Conservation (phyloP, 2,329 filamentous ascomycete species). For the Xylariaceae sp. region DNA sequence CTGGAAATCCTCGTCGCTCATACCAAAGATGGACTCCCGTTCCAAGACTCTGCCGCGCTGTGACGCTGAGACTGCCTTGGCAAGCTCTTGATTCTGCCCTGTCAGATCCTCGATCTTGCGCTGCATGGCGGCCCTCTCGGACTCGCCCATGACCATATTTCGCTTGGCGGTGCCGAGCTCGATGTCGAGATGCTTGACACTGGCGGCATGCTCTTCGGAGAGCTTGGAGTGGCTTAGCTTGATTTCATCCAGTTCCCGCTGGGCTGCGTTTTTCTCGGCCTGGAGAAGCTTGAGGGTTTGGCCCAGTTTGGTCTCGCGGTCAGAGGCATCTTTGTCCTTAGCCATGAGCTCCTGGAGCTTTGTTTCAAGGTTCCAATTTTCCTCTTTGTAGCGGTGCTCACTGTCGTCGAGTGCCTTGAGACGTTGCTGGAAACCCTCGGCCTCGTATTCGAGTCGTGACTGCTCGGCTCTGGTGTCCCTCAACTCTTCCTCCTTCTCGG, state of each 20-base stretch:
- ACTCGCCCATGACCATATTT: constrained; percentile 73
- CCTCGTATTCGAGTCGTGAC: constrained; percentile 77
- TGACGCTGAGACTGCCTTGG: constrained; percentile 70
- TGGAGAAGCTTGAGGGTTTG: constrained; percentile 68
- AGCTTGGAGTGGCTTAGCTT: constrained; percentile 77
- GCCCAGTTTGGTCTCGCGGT: constrained; percentile 78
- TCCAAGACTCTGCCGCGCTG: constrained; percentile 67
- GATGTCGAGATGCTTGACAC: constrained; percentile 81
- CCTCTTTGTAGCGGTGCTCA: constrained; percentile 94
- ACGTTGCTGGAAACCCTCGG: constrained; percentile 74
- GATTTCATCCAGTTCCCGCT: constrained; percentile 88
- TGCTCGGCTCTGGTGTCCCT: constrained; percentile 73
- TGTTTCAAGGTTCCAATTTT: constrained; percentile 97
- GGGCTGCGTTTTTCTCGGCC: constrained; percentile 71
- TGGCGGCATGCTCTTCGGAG: constrained; percentile 72
- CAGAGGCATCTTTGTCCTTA: constrained; percentile 70
- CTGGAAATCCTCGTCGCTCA: constrained; percentile 62
- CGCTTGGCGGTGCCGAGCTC: constrained; percentile 83
- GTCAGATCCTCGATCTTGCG: constrained; percentile 85
- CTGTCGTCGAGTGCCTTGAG: constrained; percentile 85
- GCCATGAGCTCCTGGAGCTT: constrained; percentile 81
- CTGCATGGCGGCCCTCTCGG: constrained; percentile 74
- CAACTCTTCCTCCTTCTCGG: constrained; percentile 84
- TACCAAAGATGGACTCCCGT: constrained; percentile 55
- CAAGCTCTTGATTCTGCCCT: constrained; percentile 86